These are phyloP conservation scores for Pichia sp. DNA, from an alignment of 1,139 yeast genomes.

Conservation along the genomic window DNA sequence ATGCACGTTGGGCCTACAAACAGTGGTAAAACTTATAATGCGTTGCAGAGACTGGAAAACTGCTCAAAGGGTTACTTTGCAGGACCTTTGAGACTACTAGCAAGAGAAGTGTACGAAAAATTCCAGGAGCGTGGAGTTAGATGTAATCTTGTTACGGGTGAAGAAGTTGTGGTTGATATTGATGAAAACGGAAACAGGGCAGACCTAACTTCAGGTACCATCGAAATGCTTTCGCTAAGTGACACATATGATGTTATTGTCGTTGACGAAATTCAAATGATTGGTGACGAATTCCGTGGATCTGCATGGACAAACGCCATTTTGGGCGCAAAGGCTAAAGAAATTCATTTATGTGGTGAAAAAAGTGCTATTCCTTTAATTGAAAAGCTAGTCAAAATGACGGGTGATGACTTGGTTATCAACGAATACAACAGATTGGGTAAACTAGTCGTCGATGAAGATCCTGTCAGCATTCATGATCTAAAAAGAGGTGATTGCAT, in stretches of 20 bases:
- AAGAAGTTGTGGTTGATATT: slow-evolving; percentile 70
- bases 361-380: slow-evolving; percentile 71
- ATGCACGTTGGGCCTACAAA: slow-evolving; percentile 98
- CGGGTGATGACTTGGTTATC: slow-evolving; percentile 76
- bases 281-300: slow-evolving; percentile 74
- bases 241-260: slow-evolving; percentile 79
- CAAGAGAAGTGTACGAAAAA: slow-evolving; percentile 84
- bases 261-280: slow-evolving; percentile 95
- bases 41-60: slow-evolving; percentile 61
- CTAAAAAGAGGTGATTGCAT: slow-evolving; percentile 78
- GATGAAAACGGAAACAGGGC: slow-evolving; percentile 70
- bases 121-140: slow-evolving; percentile 60
- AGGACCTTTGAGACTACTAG: slow-evolving; percentile 86
- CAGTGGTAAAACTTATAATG: slow-evolving; percentile 90
- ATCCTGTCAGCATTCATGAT: slow-evolving; percentile 34
- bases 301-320: slow-evolving; percentile 95
- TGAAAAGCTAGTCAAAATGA: slow-evolving; percentile 49
- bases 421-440: slow-evolving; percentile 73
- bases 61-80: slow-evolving; percentile 87
- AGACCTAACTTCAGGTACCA: slow-evolving; percentile 78
- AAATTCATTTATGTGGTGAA: slow-evolving; percentile 92
- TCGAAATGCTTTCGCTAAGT: slow-evolving; percentile 80
- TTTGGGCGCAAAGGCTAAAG: slow-evolving; percentile 80
- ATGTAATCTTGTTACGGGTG: slow-evolving; percentile 91
- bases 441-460: slow-evolving; percentile 52